Conservation (phyloP, 2,329 filamentous ascomycete species). For the Fusarium camptoceras region DNA sequence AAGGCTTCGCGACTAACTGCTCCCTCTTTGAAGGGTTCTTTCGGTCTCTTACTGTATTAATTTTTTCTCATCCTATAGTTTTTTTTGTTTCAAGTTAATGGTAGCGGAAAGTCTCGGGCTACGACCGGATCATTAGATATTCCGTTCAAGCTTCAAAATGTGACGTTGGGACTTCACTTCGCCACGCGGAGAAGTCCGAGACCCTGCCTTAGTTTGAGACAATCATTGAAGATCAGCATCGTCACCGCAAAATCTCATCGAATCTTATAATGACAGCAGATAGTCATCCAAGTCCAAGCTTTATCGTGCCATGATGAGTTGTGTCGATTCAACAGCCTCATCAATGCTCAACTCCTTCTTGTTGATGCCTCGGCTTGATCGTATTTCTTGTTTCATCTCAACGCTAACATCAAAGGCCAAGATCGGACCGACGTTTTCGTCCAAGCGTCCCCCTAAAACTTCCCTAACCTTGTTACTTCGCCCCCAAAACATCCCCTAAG, state of each 20-base stretch:
- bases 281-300: neutral
- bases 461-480: neutral
- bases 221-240: neutral
- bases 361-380: neutral
- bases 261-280: neutral
- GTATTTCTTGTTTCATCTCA: neutral
- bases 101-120: too few relatives aligned
- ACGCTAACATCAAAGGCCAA: neutral
- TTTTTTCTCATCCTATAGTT: too few relatives aligned
- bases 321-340: neutral
- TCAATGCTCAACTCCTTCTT: neutral
- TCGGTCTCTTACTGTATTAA: too few relatives aligned
- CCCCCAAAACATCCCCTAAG: neutral
- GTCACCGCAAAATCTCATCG: neutral
- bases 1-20: neutral
- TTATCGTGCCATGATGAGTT: neutral
- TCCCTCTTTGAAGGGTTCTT: neutral
- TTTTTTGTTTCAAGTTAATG: neutral
- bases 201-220: neutral
- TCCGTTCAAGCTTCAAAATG: neutral
- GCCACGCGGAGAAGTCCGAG: conserved; percentile 12
- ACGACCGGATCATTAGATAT: conserved; percentile 2
- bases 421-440: conserved; percentile 1
- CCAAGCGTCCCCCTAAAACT: neutral
- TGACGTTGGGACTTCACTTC: neutral